A percentile compares a stretch with the other conserved stretches of the same genome.
These are phyloP conservation scores for Phaeosphaeria sp. DNA, from an alignment of 2,329 filamentous ascomycete species.

Conservation along the genomic window DNA sequence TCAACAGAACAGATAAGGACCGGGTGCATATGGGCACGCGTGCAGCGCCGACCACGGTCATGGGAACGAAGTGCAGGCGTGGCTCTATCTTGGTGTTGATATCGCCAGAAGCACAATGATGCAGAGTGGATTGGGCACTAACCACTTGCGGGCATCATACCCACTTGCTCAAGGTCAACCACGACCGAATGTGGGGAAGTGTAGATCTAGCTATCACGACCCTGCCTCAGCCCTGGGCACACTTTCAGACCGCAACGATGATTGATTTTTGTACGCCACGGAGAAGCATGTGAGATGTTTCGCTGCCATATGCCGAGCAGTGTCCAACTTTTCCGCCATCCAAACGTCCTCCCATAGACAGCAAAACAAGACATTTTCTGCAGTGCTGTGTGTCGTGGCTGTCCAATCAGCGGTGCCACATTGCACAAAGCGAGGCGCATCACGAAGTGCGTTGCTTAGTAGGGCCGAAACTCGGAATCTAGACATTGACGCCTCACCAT, in stretches of 20 bases:
- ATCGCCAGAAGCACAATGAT: conserved; percentile 27
- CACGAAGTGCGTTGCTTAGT: conserved; percentile 9
- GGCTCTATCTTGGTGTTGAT: conserved; percentile 29
- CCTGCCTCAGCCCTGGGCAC: conserved; percentile 14
- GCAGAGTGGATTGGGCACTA: conserved; percentile 17
- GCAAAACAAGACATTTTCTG: conserved; percentile 13
- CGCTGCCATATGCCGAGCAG: conserved; percentile 12
- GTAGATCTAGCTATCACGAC: conserved; percentile 18
- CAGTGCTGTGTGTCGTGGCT: conserved; percentile 3
- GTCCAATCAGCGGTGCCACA: conserved; percentile 27
- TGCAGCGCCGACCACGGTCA: conserved; percentile 18
- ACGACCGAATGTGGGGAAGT: conserved; percentile 22
- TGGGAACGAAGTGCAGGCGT: conserved; percentile 17
- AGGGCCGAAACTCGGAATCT: conserved; percentile 30
- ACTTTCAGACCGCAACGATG: conserved; percentile 8
- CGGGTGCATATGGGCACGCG: not conserved
- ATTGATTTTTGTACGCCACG: conserved; percentile 7
- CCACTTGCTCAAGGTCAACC: conserved; percentile 19
- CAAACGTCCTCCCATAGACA: conserved; percentile 35
- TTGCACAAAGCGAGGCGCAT: conserved; percentile 25
- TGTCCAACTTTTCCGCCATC: conserved; percentile 33
- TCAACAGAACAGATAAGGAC: conserved; percentile 5
- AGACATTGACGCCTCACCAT: conserved; percentile 20
- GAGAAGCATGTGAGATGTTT: conserved; percentile 12
- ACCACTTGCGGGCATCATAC: conserved; percentile 17